Evolutionary conservation across 108 stramenopile genomes (phyloP).

Genomic region (Pseudonitzschia delicatissima): DNA sequence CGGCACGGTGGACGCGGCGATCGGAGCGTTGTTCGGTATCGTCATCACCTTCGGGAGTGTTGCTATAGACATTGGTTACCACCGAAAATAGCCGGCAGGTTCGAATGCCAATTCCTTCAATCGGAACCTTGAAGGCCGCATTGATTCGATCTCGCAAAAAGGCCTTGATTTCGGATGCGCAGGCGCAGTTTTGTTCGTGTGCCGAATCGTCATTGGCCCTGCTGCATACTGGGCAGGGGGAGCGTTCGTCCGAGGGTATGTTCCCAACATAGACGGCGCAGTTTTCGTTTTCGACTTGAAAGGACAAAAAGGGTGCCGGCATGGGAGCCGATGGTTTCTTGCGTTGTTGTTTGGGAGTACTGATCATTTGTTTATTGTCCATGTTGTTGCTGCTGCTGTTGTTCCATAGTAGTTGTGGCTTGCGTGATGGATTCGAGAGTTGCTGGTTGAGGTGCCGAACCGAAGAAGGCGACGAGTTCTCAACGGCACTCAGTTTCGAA

Average conservation of each 20-base stretch:
- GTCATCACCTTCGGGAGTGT: neutral
- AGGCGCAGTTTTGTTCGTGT: neutral
- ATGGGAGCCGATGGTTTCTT: neutral
- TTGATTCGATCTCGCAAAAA: constrained; percentile 1
- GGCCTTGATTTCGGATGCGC: neutral
- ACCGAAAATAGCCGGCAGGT: neutral
- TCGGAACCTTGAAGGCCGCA: constrained; percentile 2
- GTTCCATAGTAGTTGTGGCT: too few relatives aligned
- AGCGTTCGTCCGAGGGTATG: neutral
- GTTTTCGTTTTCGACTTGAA: constrained; percentile 3
- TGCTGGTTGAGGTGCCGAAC: too few relatives aligned
- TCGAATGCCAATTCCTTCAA: neutral
- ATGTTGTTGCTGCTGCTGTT: constrained; percentile 79
- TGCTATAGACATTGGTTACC: neutral
- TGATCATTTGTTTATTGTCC: constrained; percentile 62
- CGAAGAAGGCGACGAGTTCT: too few relatives aligned
- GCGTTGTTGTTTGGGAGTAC: neutral
- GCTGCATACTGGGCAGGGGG: neutral
- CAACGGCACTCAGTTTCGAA: too few relatives aligned
- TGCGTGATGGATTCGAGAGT: too few relatives aligned
- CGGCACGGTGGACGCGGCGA: neutral
- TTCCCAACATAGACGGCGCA: constrained; percentile 7
- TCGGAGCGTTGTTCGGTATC: neutral
- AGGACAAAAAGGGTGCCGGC: neutral
- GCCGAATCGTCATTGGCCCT: neutral